Conservation (phyloP, 257 asterid genomes). For the Solanum piurae region DNA sequence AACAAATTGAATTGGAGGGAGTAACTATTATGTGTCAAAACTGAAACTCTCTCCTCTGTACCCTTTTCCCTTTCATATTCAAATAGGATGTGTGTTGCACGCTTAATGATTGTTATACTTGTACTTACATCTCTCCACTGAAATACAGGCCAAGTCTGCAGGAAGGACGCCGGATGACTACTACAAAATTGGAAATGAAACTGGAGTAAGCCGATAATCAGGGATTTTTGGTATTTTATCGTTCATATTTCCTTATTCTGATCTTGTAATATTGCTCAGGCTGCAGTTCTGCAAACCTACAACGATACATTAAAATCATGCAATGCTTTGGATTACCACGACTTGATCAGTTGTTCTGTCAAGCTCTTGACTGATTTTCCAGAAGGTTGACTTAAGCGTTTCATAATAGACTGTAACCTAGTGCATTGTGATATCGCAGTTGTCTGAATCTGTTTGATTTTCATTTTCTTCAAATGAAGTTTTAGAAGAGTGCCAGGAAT, state of each 20-base stretch:
- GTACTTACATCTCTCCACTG: slow-evolving; percentile 1
- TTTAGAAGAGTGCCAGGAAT: slow-evolving; percentile 56
- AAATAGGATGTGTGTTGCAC: not conserved
- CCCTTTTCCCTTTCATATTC: not conserved
- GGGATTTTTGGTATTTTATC: slow-evolving; percentile 1
- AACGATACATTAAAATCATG: slow-evolving; percentile 70
- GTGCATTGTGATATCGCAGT: not conserved
- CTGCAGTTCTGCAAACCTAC: slow-evolving; percentile 66
- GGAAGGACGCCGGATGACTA: slow-evolving; percentile 74
- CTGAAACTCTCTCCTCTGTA: not conserved
- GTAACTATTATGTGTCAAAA: not conserved
- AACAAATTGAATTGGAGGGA: not conserved
- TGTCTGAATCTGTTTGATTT: slow-evolving; percentile 9
- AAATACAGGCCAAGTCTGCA: slow-evolving; percentile 81
- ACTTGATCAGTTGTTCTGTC: slow-evolving; percentile 76
- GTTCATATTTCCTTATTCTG: slow-evolving; percentile 14
- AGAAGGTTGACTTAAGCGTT: slow-evolving; percentile 47
- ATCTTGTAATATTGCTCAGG: slow-evolving; percentile 38
- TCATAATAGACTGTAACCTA: not conserved
- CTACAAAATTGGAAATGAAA: slow-evolving; percentile 44
- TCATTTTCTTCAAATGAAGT: slow-evolving; percentile 35
- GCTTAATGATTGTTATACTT: slow-evolving; percentile 6
- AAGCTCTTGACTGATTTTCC: slow-evolving; percentile 82
- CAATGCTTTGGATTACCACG: slow-evolving; percentile 92
- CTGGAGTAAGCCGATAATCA: slow-evolving; percentile 52